These are phyloP conservation scores for Pseudogymnoascus sp. DNA, from an alignment of 2,329 filamentous ascomycete species.

Conservation along the genomic window DNA sequence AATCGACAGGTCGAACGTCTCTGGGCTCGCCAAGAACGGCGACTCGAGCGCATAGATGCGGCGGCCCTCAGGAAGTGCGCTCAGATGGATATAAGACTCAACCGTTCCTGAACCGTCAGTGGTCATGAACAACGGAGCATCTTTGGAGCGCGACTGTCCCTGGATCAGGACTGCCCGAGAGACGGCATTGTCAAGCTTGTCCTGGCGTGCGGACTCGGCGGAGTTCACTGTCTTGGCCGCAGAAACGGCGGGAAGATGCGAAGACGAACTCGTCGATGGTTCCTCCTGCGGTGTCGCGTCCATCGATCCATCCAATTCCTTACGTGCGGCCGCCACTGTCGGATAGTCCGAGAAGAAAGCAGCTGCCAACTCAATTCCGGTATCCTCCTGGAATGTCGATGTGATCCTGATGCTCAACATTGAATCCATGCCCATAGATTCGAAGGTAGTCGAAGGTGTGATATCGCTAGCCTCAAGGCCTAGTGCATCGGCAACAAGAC, in stretches of 20 bases:
- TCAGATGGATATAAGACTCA: neutral
- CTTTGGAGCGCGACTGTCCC: neutral
- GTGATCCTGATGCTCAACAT: slow-evolving; percentile 14
- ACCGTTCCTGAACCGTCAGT: neutral
- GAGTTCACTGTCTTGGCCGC: neutral
- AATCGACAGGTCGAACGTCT: neutral
- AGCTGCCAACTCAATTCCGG: slow-evolving; percentile 9
- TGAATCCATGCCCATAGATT: slow-evolving; percentile 16
- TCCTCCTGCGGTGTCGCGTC: neutral
- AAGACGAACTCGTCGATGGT: neutral
- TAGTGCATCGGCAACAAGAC: slow-evolving; percentile 12
- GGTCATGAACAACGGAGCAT: neutral
- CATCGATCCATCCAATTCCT: neutral
- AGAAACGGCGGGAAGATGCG: neutral
- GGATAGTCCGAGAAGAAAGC: slow-evolving; percentile 6
- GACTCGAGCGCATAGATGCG: neutral
- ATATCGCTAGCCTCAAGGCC: slow-evolving; percentile 12
- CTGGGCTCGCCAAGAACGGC: neutral
- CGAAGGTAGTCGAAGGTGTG: slow-evolving; percentile 2
- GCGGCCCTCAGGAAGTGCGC: neutral
- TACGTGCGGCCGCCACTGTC: neutral
- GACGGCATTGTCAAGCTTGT: neutral
- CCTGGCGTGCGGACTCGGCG: neutral
- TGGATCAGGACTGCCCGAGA: neutral
- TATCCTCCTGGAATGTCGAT: slow-evolving; percentile 6